A percentile compares a stretch with the other conserved stretches of the same genome.
Evolutionary conservation across 2,329 filamentous ascomycete genomes (phyloP).

Genomic region (Epichloe sp.): DNA sequence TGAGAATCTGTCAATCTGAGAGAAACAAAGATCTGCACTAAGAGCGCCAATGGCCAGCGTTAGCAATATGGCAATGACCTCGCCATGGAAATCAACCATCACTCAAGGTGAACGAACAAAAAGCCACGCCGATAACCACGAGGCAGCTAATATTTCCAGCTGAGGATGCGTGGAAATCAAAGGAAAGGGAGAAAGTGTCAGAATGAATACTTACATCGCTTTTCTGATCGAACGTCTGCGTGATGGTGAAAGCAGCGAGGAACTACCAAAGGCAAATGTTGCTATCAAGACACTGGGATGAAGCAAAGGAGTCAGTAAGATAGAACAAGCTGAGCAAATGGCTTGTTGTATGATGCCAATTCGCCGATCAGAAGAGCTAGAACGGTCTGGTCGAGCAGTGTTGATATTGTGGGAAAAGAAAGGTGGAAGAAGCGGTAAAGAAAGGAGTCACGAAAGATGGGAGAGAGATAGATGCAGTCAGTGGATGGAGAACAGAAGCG

Average conservation of each 20-base stretch:
- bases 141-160: not conserved
- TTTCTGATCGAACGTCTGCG: slow-evolving; percentile 13
- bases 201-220: slow-evolving; percentile 15
- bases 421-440: slow-evolving; percentile 9
- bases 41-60: not conserved
- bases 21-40: not conserved
- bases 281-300: slow-evolving; percentile 39
- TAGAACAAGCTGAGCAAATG: slow-evolving; percentile 48
- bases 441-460: slow-evolving; percentile 8
- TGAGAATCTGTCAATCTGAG: slow-evolving; percentile 3
- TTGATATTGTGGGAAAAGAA: slow-evolving; percentile 31
- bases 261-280: slow-evolving; percentile 27
- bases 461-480: slow-evolving; percentile 5
- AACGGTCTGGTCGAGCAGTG: slow-evolving; percentile 27
- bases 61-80: not conserved
- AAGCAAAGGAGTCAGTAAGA: slow-evolving; percentile 48
- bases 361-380: slow-evolving; percentile 14
- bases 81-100: not conserved
- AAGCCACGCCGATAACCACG: no score
- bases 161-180: not conserved
- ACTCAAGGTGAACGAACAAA: not conserved
- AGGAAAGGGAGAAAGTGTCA: no score
- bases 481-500: slow-evolving; percentile 6
- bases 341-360: slow-evolving; percentile 22
- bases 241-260: slow-evolving; percentile 17